Base-by-base conservation (phyloP, 176 grass and related monocot species). In the Triticum timopheevii region DNA sequence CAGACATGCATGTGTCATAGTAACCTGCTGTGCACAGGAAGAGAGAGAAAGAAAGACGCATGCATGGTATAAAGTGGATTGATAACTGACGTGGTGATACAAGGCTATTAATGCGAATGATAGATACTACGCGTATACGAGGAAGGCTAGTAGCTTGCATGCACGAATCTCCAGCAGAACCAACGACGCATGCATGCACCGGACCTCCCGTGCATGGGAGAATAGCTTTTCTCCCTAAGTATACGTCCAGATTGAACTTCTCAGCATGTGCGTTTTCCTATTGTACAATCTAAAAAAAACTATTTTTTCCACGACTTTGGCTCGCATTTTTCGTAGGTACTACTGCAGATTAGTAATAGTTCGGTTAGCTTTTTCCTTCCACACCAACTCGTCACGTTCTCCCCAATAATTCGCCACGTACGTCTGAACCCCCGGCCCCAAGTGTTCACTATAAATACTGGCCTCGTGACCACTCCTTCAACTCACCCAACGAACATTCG, bases 331-430 rank as follows among this genome's bases (percentile, higher is more conserved):
- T 61, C 35, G 58, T 23, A 84, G 66, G 50, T 19, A 54, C 68
- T 61, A 45, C 24, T 83, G 13, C 23, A 87, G 42, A 73, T 58
- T 13, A 64, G 33, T 58, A 66, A 73, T 30, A 58, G 27, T 62
- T 74, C 27, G 45, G 72, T 78, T 74, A 79, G 58, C 27, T 68
- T 87, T 83, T 61, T 61, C 61, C 40, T 25, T 64, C 22, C 19
- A 31, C 82, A 84, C 27, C 86, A 82, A 91, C 86, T 12, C n/a
- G 71, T 82, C 90, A 91, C 86, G 90, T 91, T 91, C 82, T 71
- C 69, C 49, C 17, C 82, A 82, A 85, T 88, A 88, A 88, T 91
- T 68, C 17, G 20, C 63, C 64, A 82, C 77, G 68, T 17, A 91
- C 82, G 23, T 77, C 30, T 4, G 82, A 62, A 20, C 6, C 12